phyloP scores from a whole-genome alignment of 495 filamentous ascomycete genomes.

The Symbiotaphrina buchneri region DNA sequence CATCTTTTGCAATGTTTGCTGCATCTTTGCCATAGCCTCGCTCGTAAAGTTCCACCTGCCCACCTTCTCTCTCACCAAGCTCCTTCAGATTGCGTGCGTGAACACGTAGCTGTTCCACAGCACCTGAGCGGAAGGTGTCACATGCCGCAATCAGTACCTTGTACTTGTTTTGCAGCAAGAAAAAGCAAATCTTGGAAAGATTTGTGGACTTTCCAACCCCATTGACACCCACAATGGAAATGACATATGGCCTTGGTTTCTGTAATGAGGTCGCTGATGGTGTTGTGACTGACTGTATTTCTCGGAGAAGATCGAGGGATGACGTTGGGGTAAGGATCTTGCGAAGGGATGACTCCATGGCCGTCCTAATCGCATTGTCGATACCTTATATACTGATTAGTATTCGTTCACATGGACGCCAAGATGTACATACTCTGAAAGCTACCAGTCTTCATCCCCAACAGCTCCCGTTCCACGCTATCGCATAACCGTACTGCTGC shows the following conservation, averaged over 20 bases:
- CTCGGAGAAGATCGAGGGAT: slow-evolving; percentile 80
- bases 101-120: slow-evolving; percentile 88
- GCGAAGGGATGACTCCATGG: slow-evolving; percentile 74
- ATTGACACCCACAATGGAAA: slow-evolving; percentile 94
- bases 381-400: slow-evolving; percentile 23
- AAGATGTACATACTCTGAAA: slow-evolving; percentile 49
- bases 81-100: slow-evolving; percentile 83
- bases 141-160: slow-evolving; percentile 87
- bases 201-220: slow-evolving; percentile 97
- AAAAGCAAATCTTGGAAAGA: slow-evolving; percentile 89
- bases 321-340: slow-evolving; percentile 92
- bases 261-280: slow-evolving; percentile 29
- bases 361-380: slow-evolving; percentile 54
- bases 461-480: slow-evolving; percentile 67
- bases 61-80: slow-evolving; percentile 58
- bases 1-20: slow-evolving; percentile 84
- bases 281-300: slow-evolving; percentile 60
- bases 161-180: slow-evolving; percentile 90
- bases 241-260: slow-evolving; percentile 66
- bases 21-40: slow-evolving; percentile 97
- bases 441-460: slow-evolving; percentile 76
- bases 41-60: slow-evolving; percentile 74
- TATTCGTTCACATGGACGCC: slow-evolving; percentile 1
- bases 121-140: slow-evolving; percentile 93
- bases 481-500: slow-evolving; percentile 82